These are phyloP conservation scores for Saposhnikovia divaricata DNA, from an alignment of 129 eudicot genomes.

Conservation along the genomic window DNA sequence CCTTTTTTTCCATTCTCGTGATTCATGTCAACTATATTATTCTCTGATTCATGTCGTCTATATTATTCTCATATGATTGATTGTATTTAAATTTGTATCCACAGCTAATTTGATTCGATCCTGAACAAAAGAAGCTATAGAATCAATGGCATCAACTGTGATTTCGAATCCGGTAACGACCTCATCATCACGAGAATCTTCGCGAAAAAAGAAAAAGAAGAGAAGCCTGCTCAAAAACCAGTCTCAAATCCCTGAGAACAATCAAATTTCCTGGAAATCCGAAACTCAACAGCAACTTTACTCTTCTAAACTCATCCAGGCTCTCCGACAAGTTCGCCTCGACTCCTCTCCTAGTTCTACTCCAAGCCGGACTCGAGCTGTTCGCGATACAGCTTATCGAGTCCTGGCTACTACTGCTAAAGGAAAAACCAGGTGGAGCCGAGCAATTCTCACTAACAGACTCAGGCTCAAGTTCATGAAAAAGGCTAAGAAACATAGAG, in stretches of 20 bases:
- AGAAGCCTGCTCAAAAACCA: conserved; percentile 21
- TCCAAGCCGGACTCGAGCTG: conserved; percentile 44
- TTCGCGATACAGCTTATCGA: conserved; percentile 73
- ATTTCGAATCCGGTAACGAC: conserved; percentile 50
- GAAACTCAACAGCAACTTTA: conserved; percentile 68
- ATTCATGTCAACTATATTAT: background rate
- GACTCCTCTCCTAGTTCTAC: conserved; percentile 15
- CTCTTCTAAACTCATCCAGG: conserved; percentile 67
- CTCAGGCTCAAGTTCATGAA: conserved; percentile 70
- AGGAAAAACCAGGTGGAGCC: conserved; percentile 88
- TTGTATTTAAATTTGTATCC: background rate
- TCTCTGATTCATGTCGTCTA: background rate
- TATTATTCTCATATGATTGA: background rate
- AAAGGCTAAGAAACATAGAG: conserved; percentile 33
- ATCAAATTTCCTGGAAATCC: conserved; percentile 56
- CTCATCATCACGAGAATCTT: conserved; percentile 36
- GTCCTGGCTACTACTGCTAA: conserved; percentile 68
- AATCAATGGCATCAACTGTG: conserved; percentile 30
- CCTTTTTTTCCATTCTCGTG: background rate
- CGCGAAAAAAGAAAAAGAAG: conserved; percentile 47
- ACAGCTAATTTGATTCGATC: background rate
- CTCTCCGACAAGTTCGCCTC: conserved; percentile 63
- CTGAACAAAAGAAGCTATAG: background rate
- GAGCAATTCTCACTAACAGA: conserved; percentile 66
- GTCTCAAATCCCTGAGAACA: conserved; percentile 12